phyloP scores from a whole-genome alignment of 768 basidiomycete genomes.

The Hygrophoropsis aurantiaca region DNA sequence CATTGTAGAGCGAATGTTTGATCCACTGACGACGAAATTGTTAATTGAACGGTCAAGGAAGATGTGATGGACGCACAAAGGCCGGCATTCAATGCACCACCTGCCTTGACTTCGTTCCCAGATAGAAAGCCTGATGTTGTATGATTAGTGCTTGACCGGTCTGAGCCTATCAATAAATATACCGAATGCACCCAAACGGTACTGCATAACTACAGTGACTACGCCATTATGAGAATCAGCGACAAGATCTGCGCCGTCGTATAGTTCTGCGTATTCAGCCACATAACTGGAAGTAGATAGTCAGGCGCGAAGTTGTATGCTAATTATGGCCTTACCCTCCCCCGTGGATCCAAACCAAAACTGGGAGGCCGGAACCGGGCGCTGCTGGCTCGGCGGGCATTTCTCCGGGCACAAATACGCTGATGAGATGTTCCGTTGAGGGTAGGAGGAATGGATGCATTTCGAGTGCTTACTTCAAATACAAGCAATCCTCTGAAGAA shows the following conservation, averaged over 20 bases:
- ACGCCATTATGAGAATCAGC: conserved; percentile 19
- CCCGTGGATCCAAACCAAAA: conserved; percentile 38
- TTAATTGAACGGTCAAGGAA: background rate
- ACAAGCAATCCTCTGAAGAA: conserved; percentile 35
- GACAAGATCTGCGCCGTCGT: conserved; percentile 23
- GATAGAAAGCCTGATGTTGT: conserved; percentile 27
- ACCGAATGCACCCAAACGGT: conserved; percentile 37
- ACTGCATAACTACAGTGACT: conserved; percentile 31
- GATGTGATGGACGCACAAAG: conserved; percentile 23
- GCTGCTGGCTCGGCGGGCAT: background rate
- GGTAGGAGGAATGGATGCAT: background rate
- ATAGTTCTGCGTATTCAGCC: conserved; percentile 11
- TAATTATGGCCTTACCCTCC: conserved; percentile 36
- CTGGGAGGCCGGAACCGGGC: conserved; percentile 21
- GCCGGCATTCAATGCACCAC: conserved; percentile 34
- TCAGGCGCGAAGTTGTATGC: no score
- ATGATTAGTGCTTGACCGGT: background rate
- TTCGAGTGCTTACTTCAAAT: conserved; percentile 20
- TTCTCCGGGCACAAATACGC: conserved; percentile 7
- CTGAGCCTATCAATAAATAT: no score
- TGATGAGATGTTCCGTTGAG: conserved; percentile 9
- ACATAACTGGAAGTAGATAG: no score
- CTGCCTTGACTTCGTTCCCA: conserved; percentile 25
- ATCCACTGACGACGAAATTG: conserved; percentile 35
- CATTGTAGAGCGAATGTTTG: conserved; percentile 33